These are phyloP conservation scores for Penicillium parvum DNA, from an alignment of 495 filamentous ascomycete species.

Conservation along the genomic window DNA sequence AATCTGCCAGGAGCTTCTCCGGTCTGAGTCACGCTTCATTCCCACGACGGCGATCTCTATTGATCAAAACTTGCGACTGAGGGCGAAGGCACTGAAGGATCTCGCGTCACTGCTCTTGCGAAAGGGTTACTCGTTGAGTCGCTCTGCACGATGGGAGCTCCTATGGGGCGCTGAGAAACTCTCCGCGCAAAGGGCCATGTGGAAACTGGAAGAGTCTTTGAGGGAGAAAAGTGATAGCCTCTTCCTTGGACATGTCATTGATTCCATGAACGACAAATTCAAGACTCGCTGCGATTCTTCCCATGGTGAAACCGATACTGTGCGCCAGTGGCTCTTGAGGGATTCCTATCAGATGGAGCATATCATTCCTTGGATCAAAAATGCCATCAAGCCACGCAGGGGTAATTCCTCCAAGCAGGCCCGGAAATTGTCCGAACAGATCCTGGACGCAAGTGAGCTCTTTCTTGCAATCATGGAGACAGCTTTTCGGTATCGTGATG, in stretches of 20 bases:
- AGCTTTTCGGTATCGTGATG: slow-evolving; percentile 67
- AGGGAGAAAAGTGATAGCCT: slow-evolving; percentile 43
- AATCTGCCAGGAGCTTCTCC: slow-evolving; percentile 78
- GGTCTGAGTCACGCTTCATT: slow-evolving; percentile 67
- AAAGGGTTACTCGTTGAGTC: slow-evolving; percentile 53
- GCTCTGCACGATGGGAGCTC: slow-evolving; percentile 67
- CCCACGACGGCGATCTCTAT: slow-evolving; percentile 65
- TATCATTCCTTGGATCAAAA: slow-evolving; percentile 69
- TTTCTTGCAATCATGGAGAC: slow-evolving; percentile 64
- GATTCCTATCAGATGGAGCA: slow-evolving; percentile 70
- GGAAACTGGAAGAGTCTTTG: slow-evolving; percentile 66
- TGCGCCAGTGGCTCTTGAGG: slow-evolving; percentile 78
- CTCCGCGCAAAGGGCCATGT: slow-evolving; percentile 74
- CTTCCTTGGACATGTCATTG: slow-evolving; percentile 65
- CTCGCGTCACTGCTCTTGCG: slow-evolving; percentile 63
- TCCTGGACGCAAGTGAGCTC: slow-evolving; percentile 79
- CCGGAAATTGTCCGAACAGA: slow-evolving; percentile 45
- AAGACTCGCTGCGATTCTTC: slow-evolving; percentile 53
- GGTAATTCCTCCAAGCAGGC: slow-evolving; percentile 28
- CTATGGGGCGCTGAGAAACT: slow-evolving; percentile 90
- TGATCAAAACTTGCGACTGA: slow-evolving; percentile 69
- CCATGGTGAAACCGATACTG: slow-evolving; percentile 61
- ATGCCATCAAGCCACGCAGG: slow-evolving; percentile 60
- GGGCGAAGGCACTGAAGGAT: slow-evolving; percentile 63
- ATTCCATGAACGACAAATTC: slow-evolving; percentile 63